Percentiles rank a stretch among this genome's conserved stretches.
These are phyloP conservation scores for Pulveroboletus sp. DNA, from an alignment of 768 basidiomycete species.

Conservation along the genomic window DNA sequence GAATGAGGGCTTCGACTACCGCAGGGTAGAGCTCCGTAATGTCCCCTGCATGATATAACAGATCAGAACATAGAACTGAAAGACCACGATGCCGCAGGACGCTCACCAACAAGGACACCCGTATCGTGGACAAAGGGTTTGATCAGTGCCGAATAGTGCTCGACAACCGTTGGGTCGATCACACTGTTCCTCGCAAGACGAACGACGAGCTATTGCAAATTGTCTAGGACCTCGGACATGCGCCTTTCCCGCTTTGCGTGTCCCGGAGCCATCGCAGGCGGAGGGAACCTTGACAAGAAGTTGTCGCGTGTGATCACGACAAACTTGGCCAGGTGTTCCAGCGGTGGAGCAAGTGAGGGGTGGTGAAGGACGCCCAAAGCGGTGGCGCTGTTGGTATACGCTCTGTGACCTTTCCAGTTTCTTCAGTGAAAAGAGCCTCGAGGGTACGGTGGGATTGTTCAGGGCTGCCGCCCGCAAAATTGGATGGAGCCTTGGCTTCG, in stretches of 20 bases:
- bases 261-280: conserved; percentile 9
- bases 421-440: conserved; percentile 3
- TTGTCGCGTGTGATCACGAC: conserved; percentile 2
- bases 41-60: conserved; percentile 8
- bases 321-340: not conserved
- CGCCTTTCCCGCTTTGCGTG: conserved; percentile 3
- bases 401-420: not conserved
- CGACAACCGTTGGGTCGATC: conserved; percentile 1
- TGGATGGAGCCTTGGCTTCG: not conserved
- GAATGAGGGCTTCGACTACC: conserved; percentile 7
- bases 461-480: not conserved
- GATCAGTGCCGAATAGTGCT: not conserved
- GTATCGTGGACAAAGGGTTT: conserved; percentile 1
- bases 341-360: not conserved
- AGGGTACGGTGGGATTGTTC: not conserved
- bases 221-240: not conserved
- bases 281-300: conserved; percentile 1
- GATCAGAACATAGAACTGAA: not conserved
- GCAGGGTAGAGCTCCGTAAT: conserved; percentile 14
- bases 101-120: conserved; percentile 12
- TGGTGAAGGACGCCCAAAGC: not conserved
- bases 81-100: not conserved
- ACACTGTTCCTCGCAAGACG: not conserved
- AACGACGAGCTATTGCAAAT: not conserved
- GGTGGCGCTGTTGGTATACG: conserved; percentile 3